phyloP scores from a whole-genome alignment of 768 basidiomycete genomes.

The Tylopilus subfusipes region DNA sequence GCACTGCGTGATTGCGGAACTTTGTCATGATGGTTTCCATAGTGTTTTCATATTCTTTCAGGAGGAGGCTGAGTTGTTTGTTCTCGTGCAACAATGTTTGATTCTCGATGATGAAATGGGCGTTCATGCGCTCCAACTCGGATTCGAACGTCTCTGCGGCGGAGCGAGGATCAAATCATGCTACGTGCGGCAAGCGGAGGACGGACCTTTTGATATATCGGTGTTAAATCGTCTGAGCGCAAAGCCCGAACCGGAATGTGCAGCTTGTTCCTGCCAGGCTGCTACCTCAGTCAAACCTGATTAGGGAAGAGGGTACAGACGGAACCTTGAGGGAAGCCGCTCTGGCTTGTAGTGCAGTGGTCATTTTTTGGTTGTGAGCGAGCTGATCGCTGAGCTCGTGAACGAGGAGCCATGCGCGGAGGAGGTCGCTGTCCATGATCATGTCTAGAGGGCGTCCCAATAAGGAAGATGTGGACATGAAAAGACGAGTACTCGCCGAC shows the following conservation, averaged over 20 bases:
- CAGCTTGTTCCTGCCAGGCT: slow-evolving; percentile 62
- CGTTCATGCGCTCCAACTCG: slow-evolving; percentile 86
- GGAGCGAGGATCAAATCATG: slow-evolving; percentile 10
- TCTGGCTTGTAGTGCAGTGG: slow-evolving; percentile 63
- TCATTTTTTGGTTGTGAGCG: slow-evolving; percentile 73
- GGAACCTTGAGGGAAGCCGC: slow-evolving; percentile 75
- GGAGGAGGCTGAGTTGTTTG: slow-evolving; percentile 80
- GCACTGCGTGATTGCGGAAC: slow-evolving; percentile 86
- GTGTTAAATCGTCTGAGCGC: slow-evolving; percentile 80
- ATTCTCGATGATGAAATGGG: slow-evolving; percentile 90
- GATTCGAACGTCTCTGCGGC: slow-evolving; percentile 83
- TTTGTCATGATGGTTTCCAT: slow-evolving; percentile 97
- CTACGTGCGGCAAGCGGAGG: background rate
- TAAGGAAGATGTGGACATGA: slow-evolving; percentile 1
- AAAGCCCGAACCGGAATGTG: slow-evolving; percentile 68
- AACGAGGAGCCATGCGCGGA: slow-evolving; percentile 75
- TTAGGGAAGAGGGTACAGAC: slow-evolving; percentile 8
- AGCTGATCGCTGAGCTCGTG: slow-evolving; percentile 83
- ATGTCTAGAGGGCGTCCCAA: slow-evolving; percentile 14
- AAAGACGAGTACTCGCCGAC: slow-evolving; percentile 8
- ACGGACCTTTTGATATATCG: slow-evolving; percentile 78
- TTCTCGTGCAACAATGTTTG: slow-evolving; percentile 91
- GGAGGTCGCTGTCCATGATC: slow-evolving; percentile 66
- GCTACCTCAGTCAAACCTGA: slow-evolving; percentile 7
- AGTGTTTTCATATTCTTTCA: slow-evolving; percentile 94